These are phyloP conservation scores for Mycosarcoma maydis DNA, from an alignment of 1,284 basidiomycete species.

Conservation along the genomic window DNA sequence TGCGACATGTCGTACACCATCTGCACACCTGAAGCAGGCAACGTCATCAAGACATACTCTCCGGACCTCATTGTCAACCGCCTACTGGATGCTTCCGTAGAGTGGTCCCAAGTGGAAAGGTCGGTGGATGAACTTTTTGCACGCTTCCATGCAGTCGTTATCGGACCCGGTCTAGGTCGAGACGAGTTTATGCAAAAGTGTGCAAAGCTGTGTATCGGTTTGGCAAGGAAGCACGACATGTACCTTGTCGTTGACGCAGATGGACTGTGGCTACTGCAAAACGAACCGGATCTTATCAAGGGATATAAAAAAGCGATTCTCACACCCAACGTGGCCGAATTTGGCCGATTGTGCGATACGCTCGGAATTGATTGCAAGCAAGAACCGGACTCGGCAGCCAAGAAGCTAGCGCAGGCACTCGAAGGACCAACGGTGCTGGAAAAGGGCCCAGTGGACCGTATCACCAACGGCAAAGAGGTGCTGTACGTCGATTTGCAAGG, in stretches of 20 bases:
- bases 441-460: slow-evolving; percentile 75
- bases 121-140: slow-evolving; percentile 78
- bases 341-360: slow-evolving; percentile 81
- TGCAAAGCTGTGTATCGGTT: slow-evolving; percentile 69
- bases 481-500: slow-evolving; percentile 78
- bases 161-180: slow-evolving; percentile 82
- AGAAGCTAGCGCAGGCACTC: slow-evolving; percentile 74
- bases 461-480: slow-evolving; percentile 69
- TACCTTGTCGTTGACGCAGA: slow-evolving; percentile 94
- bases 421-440: slow-evolving; percentile 91
- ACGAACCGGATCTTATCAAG: slow-evolving; percentile 78
- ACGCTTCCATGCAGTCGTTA: slow-evolving; percentile 87
- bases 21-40: slow-evolving; percentile 84
- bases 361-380: slow-evolving; percentile 70
- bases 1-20: slow-evolving; percentile 96
- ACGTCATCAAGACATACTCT: slow-evolving; percentile 93
- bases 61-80: slow-evolving; percentile 95
- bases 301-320: slow-evolving; percentile 84
- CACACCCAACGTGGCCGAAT: slow-evolving; percentile 95
- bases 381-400: slow-evolving; percentile 67
- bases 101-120: slow-evolving; percentile 68
- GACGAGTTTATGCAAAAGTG: slow-evolving; percentile 87
- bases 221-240: slow-evolving; percentile 74
- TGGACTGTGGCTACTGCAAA: slow-evolving; percentile 80
- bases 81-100: slow-evolving; percentile 72